Percentiles rank a stretch among this genome's conserved stretches.
These are phyloP conservation scores for Ceratocystis diversiconidia DNA, from an alignment of 2,329 filamentous ascomycete genomes.

Conservation along the genomic window DNA sequence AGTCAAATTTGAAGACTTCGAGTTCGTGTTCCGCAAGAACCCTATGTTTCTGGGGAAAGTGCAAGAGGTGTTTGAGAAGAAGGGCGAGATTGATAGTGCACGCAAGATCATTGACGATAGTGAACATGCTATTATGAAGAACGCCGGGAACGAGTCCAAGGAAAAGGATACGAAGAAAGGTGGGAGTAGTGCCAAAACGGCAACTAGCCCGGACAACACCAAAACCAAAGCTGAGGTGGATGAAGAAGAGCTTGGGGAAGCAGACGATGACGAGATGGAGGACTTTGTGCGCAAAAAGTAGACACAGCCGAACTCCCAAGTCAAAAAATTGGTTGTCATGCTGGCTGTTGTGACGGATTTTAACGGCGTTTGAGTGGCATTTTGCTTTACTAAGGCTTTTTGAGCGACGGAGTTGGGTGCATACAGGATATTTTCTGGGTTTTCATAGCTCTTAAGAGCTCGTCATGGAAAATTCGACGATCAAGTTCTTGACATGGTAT, in stretches of 20 bases:
- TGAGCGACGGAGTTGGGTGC: slow-evolving; percentile 6
- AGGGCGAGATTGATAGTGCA: slow-evolving; percentile 70
- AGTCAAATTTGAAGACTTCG: slow-evolving; percentile 96
- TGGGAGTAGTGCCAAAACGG: slow-evolving; percentile 20
- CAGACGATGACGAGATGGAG: slow-evolving; percentile 35
- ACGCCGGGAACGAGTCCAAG: slow-evolving; percentile 33
- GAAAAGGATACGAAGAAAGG: slow-evolving; percentile 23
- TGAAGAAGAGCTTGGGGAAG: slow-evolving; percentile 40
- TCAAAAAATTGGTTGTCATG: background rate
- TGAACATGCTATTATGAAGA: slow-evolving; percentile 44
- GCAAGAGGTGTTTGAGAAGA: slow-evolving; percentile 76
- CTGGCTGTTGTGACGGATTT: background rate
- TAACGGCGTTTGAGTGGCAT: background rate
- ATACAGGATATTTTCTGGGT: background rate
- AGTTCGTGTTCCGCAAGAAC: slow-evolving; percentile 80
- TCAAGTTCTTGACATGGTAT: too few species aligned
- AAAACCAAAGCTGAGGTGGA: slow-evolving; percentile 22
- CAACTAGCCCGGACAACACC: background rate
- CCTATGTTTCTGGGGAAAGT: slow-evolving; percentile 76
- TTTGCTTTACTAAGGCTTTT: background rate
- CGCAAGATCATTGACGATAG: slow-evolving; percentile 61
- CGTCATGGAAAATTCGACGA: too few species aligned
- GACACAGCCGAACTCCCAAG: background rate
- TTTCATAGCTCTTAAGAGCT: background rate
- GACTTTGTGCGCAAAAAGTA: slow-evolving; percentile 29